These are phyloP conservation scores for Penicillium diatomitis DNA, from an alignment of 495 filamentous ascomycete species.

Conservation along the genomic window DNA sequence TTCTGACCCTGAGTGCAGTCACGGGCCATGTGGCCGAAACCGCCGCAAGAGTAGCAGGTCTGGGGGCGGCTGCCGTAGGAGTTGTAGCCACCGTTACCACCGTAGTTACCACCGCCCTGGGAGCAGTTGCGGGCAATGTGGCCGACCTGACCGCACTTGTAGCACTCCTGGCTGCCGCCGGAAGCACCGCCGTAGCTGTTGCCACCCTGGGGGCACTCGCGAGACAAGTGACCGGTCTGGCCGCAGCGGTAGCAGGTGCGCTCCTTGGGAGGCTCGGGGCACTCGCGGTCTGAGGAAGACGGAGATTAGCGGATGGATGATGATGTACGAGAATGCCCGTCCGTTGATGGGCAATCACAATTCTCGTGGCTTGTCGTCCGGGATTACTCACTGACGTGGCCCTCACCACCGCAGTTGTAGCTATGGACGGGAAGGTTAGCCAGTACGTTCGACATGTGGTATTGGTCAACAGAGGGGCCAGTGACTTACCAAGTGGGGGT, in stretches of 20 bases:
- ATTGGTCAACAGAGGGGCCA: constrained; percentile 1
- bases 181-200: constrained; percentile 29
- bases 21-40: constrained; percentile 91
- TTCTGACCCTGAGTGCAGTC: constrained; percentile 98
- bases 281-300: constrained; percentile 65
- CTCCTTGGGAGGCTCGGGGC: constrained; percentile 80
- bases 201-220: constrained; percentile 66
- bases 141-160: constrained; percentile 96
- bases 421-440: constrained; percentile 21
- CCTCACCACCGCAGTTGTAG: constrained; percentile 80
- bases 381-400: constrained; percentile 70
- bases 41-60: constrained; percentile 95
- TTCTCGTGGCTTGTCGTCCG: neutral
- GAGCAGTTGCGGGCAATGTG: constrained; percentile 97
- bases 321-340: neutral
- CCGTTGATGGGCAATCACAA: too few species aligned
- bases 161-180: constrained; percentile 70
- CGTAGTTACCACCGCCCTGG: constrained; percentile 49
- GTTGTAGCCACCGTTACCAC: constrained; percentile 9
- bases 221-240: constrained; percentile 80
- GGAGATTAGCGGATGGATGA: constrained; percentile 1
- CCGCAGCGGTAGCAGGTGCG: constrained; percentile 96
- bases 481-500: constrained; percentile 75
- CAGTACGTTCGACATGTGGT: constrained; percentile 9
- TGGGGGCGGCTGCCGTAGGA: constrained; percentile 42